Conservation (phyloP, 176 grass and related monocot genomes). For the Melocanna baccifera region DNA sequence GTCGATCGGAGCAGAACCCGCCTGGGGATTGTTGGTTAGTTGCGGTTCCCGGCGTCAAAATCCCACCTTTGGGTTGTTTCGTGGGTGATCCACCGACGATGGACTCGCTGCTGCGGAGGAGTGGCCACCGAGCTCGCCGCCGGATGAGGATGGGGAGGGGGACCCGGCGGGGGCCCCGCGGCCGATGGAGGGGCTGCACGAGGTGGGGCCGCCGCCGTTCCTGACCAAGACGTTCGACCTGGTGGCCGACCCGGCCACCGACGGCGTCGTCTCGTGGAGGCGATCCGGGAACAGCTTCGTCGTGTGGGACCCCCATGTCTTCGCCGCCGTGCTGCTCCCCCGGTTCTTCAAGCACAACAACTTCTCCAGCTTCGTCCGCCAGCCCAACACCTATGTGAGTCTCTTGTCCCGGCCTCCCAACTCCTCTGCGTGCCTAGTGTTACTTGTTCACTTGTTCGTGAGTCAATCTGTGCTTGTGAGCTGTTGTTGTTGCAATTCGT, state of each 20-base stretch:
- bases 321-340: slow-evolving; percentile 61
- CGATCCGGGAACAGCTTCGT: slow-evolving; percentile 61
- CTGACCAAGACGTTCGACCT: slow-evolving; percentile 84
- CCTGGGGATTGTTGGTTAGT: neutral
- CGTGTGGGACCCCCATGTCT: slow-evolving; percentile 75
- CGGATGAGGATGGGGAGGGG: neutral
- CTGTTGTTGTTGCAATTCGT: neutral
- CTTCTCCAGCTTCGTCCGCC: slow-evolving; percentile 86
- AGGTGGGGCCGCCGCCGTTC: slow-evolving; percentile 66
- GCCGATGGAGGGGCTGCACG: slow-evolving; percentile 65
- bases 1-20: neutral
- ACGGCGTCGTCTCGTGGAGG: slow-evolving; percentile 65
- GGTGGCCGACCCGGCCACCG: slow-evolving; percentile 61
- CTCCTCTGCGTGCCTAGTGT: neutral
- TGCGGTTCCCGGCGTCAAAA: neutral
- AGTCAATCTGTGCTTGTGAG: slow-evolving; percentile 10
- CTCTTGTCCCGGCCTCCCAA: neutral
- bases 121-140: slow-evolving; percentile 13
- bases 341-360: slow-evolving; percentile 83
- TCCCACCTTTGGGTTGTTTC: neutral
- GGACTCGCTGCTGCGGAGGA: slow-evolving; percentile 44
- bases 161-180: slow-evolving; percentile 14
- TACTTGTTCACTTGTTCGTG: slow-evolving; percentile 8
- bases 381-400: slow-evolving; percentile 87
- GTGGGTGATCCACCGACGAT: neutral